These are phyloP conservation scores for Ustilago crameri DNA, from an alignment of 1,284 basidiomycete genomes.

Conservation along the genomic window DNA sequence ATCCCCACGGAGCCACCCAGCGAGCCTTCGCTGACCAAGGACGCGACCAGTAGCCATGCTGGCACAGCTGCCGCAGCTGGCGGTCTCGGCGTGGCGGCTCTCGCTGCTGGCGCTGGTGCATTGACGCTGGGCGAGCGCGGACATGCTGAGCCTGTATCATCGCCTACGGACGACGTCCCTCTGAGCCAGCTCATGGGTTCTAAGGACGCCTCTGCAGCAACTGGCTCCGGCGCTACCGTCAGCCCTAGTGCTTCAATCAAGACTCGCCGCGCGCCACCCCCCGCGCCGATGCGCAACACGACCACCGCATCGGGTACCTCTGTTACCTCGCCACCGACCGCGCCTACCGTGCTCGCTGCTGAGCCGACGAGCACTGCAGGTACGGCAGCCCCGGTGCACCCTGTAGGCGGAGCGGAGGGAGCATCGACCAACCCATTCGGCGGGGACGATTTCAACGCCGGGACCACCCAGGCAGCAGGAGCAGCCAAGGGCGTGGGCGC, in stretches of 20 bases:
- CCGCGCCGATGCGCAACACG: conserved; percentile 50
- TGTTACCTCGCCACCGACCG: conserved; percentile 15
- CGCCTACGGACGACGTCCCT: conserved; percentile 44
- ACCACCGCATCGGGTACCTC: conserved; percentile 33
- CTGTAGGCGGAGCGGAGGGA: conserved; percentile 7
- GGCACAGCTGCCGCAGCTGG: conserved; percentile 33
- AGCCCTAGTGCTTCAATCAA: conserved; percentile 50
- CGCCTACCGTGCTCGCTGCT: conserved; percentile 21
- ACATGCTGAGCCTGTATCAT: conserved; percentile 19
- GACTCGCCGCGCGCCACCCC: conserved; percentile 59
- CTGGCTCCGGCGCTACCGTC: conserved; percentile 2
- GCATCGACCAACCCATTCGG: conserved; percentile 47
- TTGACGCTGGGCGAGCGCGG: conserved; percentile 38
- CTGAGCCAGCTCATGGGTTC: conserved; percentile 41
- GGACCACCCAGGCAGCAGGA: neutral
- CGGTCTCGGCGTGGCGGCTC: conserved; percentile 29
- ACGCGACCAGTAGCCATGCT: conserved; percentile 4
- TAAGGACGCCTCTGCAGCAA: conserved; percentile 2
- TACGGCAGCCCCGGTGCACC: conserved; percentile 12
- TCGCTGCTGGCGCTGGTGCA: conserved; percentile 36
- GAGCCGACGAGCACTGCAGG: conserved; percentile 15
- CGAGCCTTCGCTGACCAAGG: conserved; percentile 5
- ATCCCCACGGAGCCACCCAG: conserved; percentile 1
- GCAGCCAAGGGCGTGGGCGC: conserved; percentile 6
- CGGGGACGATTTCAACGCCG: conserved; percentile 39